These are phyloP conservation scores for Meripilus lineatus DNA, from an alignment of 1,284 basidiomycete species.

Conservation along the genomic window DNA sequence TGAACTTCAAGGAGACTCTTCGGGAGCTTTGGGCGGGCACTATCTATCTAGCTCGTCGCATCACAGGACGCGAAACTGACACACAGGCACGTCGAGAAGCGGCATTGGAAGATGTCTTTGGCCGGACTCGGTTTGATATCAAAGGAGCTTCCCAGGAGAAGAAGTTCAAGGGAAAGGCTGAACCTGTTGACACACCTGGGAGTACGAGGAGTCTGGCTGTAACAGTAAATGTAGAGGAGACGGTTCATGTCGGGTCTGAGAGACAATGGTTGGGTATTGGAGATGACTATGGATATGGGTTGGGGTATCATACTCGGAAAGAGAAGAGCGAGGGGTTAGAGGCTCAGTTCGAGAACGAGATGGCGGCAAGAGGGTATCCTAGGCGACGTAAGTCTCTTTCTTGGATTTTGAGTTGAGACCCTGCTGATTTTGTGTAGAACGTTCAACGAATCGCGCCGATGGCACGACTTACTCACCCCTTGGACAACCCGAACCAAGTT, in stretches of 20 bases:
- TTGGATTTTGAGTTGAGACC: background rate
- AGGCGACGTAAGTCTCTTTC: slow-evolving; percentile 22
- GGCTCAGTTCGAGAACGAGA: slow-evolving; percentile 47
- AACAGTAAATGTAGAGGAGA: slow-evolving; percentile 28
- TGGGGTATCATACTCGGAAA: slow-evolving; percentile 29
- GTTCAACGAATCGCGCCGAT: background rate
- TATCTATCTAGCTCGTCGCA: slow-evolving; percentile 48
- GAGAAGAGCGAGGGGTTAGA: slow-evolving; percentile 51
- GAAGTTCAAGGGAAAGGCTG: slow-evolving; percentile 2
- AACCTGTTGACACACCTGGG: slow-evolving; percentile 1
- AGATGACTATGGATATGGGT: slow-evolving; percentile 38
- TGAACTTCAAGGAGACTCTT: slow-evolving; percentile 65
- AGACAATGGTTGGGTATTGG: slow-evolving; percentile 50
- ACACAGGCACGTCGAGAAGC: slow-evolving; percentile 41
- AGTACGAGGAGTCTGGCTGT: slow-evolving; percentile 13
- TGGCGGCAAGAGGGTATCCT: slow-evolving; percentile 41
- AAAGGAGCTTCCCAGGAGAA: slow-evolving; percentile 7
- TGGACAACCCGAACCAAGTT: background rate
- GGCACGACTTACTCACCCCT: slow-evolving; percentile 15
- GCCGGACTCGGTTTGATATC: slow-evolving; percentile 24
- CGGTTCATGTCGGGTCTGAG: slow-evolving; percentile 37
- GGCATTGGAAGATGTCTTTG: slow-evolving; percentile 48
- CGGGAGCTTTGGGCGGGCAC: slow-evolving; percentile 53
- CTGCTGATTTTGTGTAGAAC: slow-evolving; percentile 6
- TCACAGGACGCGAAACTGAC: slow-evolving; percentile 47